These are phyloP conservation scores for Chrysoporthe austroafricana DNA, from an alignment of 2,329 filamentous ascomycete species.

Conservation along the genomic window DNA sequence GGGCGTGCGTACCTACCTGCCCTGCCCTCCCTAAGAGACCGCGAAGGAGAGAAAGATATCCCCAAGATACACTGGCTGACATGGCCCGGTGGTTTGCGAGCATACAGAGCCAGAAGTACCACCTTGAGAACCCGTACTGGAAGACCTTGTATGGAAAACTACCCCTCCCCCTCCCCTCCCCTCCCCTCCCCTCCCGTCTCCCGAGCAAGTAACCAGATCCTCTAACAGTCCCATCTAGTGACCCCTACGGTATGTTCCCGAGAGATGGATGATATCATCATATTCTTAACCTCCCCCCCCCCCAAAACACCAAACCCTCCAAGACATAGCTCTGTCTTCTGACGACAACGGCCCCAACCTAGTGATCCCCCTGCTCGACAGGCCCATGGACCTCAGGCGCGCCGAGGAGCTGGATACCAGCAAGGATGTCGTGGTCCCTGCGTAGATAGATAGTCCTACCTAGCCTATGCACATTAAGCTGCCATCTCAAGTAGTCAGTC, in stretches of 20 bases:
- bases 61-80: conserved; percentile 7
- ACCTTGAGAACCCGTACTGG: conserved; percentile 73
- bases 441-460: conserved; percentile 10
- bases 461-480: background rate
- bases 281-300: background rate
- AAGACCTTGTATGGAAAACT: conserved; percentile 58
- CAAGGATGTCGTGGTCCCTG: conserved; percentile 48
- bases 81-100: background rate
- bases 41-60: too few species aligned
- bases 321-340: background rate
- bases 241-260: conserved; percentile 55
- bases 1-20: conserved; percentile 48
- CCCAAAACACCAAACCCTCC: background rate
- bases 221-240: conserved; percentile 35
- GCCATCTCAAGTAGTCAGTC: background rate
- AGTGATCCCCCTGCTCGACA: conserved; percentile 68
- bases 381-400: conserved; percentile 70
- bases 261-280: background rate
- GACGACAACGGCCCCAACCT: background rate
- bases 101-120: conserved; percentile 61
- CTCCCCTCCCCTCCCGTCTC: too few species aligned
- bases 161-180: too few species aligned
- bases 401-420: conserved; percentile 68
- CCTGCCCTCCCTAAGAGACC: background rate
- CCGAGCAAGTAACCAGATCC: too few species aligned